These are phyloP conservation scores for Aureobasidium namibiae DNA, from an alignment of 2,329 filamentous ascomycete species.

Conservation along the genomic window DNA sequence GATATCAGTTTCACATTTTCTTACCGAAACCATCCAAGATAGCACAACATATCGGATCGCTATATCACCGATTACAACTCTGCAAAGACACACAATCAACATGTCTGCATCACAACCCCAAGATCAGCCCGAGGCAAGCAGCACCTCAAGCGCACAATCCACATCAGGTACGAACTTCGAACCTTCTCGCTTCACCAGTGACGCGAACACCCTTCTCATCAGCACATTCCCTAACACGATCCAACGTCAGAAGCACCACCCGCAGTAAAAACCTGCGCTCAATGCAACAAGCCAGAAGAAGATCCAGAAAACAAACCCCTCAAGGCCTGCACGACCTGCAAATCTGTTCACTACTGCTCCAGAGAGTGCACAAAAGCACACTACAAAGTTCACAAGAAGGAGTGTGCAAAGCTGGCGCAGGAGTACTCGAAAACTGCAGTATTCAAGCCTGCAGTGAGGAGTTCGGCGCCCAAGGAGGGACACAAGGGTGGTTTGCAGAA, in stretches of 20 bases:
- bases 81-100: not conserved
- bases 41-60: not conserved
- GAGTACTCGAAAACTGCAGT: conserved; percentile 30
- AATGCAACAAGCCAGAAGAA: conserved; percentile 7
- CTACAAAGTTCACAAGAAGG: conserved; percentile 33
- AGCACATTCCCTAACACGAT: not conserved
- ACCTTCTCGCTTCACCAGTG: not conserved
- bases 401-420: conserved; percentile 30
- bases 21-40: not conserved
- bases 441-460: conserved; percentile 31
- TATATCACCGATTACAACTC: not conserved
- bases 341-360: conserved; percentile 31
- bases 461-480: conserved; percentile 25
- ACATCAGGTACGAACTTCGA: not conserved
- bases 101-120: conserved; percentile 6
- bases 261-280: conserved; percentile 2
- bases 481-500: conserved; percentile 31
- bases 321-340: conserved; percentile 32
- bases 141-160: conserved; percentile 1
- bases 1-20: not conserved
- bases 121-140: not conserved
- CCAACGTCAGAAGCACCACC: not conserved
- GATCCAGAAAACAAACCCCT: conserved; percentile 16
- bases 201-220: not conserved
- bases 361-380: conserved; percentile 34